Percentiles rank a stretch among this genome's conserved stretches.
These are phyloP conservation scores for Medicago truncatula DNA, from an alignment of 306 rosid species.

Conservation along the genomic window MtrunA17r5.0-ANR NC_053046.1:19925501-19926000, in stretches of 20 bases:
- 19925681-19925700: slow-evolving; percentile 78
- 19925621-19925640: slow-evolving; percentile 90
- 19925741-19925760: not conserved
- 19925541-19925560: slow-evolving; percentile 89
- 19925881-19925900: slow-evolving; percentile 30
- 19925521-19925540: slow-evolving; percentile 89
- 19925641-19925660: slow-evolving; percentile 85
- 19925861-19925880: slow-evolving; percentile 25
- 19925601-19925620: slow-evolving; percentile 93
- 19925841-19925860: slow-evolving; percentile 20
- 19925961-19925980: not conserved
- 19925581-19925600: slow-evolving; percentile 94
- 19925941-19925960: slow-evolving; percentile 12
- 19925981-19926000: slow-evolving; percentile 18
- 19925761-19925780: slow-evolving; percentile 21
- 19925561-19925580: slow-evolving; percentile 90
- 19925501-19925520: slow-evolving; percentile 92
- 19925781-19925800: slow-evolving; percentile 5
- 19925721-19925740: slow-evolving; percentile 9
- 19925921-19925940: slow-evolving; percentile 11
- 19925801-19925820: slow-evolving; percentile 25
- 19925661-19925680: slow-evolving; percentile 72
- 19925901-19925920: slow-evolving; percentile 28
- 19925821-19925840: slow-evolving; percentile 11
- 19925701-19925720: slow-evolving; percentile 65